Percentiles rank a stretch among this genome's conserved stretches.
Evolutionary conservation across 805 yeast genomes (phyloP).

Genomic region (Kuraishia capsulata): DNA sequence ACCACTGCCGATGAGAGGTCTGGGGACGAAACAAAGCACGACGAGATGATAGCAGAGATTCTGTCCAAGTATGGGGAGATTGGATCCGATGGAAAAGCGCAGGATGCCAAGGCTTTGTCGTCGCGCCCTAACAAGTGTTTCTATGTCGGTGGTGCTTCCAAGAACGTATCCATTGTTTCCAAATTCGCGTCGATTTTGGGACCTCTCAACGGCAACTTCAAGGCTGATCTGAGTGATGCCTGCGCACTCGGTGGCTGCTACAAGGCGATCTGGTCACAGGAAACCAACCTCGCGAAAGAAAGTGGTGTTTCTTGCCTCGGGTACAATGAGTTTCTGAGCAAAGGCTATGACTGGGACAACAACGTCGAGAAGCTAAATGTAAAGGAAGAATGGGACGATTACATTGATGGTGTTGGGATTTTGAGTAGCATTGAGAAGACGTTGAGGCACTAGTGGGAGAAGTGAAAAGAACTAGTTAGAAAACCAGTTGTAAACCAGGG

Average conservation of each 20-base stretch:
- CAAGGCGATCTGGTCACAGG: constrained; percentile 68
- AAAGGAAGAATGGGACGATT: constrained; percentile 36
- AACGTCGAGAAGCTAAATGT: constrained; percentile 32
- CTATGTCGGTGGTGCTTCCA: constrained; percentile 85
- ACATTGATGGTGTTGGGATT: constrained; percentile 43
- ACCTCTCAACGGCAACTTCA: constrained; percentile 52
- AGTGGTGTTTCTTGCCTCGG: constrained; percentile 9
- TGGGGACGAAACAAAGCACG: constrained; percentile 6
- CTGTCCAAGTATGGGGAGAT: constrained; percentile 30
- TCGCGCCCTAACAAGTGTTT: constrained; percentile 60
- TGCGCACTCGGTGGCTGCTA: constrained; percentile 91
- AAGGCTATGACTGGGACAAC: constrained; percentile 39
- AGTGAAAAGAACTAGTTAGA: too few species aligned
- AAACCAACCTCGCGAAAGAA: constrained; percentile 20
- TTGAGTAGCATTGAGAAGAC: constrained; percentile 35
- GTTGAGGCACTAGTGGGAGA: too few species aligned
- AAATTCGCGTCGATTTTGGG: constrained; percentile 69
- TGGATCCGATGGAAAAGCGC: constrained; percentile 40
- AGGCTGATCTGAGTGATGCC: constrained; percentile 75
- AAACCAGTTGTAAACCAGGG: too few species aligned
- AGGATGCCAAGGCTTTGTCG: constrained; percentile 30
- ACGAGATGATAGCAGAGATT: constrained; percentile 13
- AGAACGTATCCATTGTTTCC: constrained; percentile 55
- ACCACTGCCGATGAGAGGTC: constrained; percentile 5
- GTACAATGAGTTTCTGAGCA: constrained; percentile 37